Evolutionary conservation across 2,329 filamentous ascomycete species (phyloP).

Genomic region (Meredithiella fracta): DNA sequence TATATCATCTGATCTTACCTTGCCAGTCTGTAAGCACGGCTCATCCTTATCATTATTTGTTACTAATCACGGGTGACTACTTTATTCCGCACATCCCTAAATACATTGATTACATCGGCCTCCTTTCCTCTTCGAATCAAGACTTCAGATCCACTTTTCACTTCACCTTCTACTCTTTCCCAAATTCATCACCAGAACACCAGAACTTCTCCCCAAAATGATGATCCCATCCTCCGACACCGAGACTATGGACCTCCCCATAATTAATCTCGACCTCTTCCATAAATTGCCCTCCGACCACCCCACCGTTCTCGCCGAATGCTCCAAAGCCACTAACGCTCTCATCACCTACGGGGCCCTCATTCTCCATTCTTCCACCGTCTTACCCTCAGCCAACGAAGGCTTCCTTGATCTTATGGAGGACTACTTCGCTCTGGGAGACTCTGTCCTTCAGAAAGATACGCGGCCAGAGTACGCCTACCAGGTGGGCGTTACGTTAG

Average conservation of each 20-base stretch:
- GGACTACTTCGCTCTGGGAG: slow-evolving; percentile 46
- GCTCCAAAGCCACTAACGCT: slow-evolving; percentile 35
- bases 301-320: slow-evolving; percentile 32
- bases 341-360: slow-evolving; percentile 45
- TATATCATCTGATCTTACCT: not conserved
- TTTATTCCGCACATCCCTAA: no score
- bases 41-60: not conserved
- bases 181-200: not conserved
- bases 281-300: slow-evolving; percentile 28
- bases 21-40: no score
- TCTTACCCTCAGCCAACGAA: slow-evolving; percentile 37
- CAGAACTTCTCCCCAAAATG: not conserved
- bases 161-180: not conserved
- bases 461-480: slow-evolving; percentile 42
- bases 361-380: slow-evolving; percentile 42
- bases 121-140: not conserved
- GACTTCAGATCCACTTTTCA: not conserved
- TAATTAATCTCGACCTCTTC: slow-evolving; percentile 43
- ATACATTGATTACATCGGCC: no score
- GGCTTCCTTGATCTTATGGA: slow-evolving; percentile 45
- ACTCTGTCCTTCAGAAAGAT: slow-evolving; percentile 29
- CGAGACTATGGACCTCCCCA: slow-evolving; percentile 37
- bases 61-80: not conserved
- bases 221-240: not conserved
- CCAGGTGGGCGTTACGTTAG: slow-evolving; percentile 45